Evolutionary conservation across 1,139 yeast species (phyloP).

Genomic region (Sporopachydermia cereana): DNA sequence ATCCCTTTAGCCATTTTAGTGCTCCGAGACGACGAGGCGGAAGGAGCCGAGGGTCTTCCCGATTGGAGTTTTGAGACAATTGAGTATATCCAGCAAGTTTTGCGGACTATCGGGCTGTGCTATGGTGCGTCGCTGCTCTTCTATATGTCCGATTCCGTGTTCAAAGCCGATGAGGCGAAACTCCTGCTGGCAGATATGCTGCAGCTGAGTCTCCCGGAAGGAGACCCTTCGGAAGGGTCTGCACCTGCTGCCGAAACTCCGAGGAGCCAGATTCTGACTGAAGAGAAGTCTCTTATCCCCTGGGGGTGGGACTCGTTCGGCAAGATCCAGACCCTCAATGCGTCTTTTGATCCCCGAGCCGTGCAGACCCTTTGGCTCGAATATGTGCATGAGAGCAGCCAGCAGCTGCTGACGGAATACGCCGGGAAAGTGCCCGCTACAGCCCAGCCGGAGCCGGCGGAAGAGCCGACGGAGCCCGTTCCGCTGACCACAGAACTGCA

Average conservation of each 20-base stretch:
- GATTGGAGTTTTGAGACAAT: constrained; percentile 3
- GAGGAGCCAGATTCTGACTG: neutral
- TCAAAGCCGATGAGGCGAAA: neutral
- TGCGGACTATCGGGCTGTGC: neutral
- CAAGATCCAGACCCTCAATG: constrained; percentile 35
- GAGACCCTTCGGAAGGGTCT: neutral
- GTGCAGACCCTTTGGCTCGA: neutral
- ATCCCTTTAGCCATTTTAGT: neutral
- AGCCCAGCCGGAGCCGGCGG: too few relatives aligned
- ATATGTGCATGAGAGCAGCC: neutral
- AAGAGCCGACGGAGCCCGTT: too few relatives aligned
- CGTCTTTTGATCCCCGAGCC: neutral
- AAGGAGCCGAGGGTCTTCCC: neutral
- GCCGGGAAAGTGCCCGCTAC: neutral
- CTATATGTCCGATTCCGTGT: neutral
- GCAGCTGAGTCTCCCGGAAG: neutral
- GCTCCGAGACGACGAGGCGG: neutral
- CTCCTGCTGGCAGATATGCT: neutral
- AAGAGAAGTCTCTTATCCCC: constrained; percentile 20
- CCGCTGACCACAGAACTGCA: too few relatives aligned
- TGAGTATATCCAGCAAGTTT: constrained; percentile 5
- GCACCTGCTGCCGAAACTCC: too few relatives aligned
- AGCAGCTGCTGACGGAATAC: neutral
- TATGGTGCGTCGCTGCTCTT: neutral
- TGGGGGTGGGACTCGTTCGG: constrained; percentile 39